Evolutionary conservation across 2,329 filamentous ascomycete species (phyloP), one percentile per base, ranked within the genome.

Genomic region (Dothiorella sarmentorum): DNA sequence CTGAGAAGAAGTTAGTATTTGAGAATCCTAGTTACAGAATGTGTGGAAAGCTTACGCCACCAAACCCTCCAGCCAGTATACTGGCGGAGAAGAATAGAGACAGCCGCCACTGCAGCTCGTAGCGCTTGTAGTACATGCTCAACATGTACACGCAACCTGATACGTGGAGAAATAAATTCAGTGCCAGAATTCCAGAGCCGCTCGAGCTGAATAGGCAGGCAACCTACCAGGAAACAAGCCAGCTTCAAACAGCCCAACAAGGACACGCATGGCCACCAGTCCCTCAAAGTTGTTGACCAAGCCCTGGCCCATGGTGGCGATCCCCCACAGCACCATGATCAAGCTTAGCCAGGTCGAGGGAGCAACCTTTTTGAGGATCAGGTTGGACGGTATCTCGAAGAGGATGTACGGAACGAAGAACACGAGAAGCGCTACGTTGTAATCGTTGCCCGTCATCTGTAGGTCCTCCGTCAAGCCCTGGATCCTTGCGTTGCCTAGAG

Each of bases 401-500:
- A 73, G 61, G 22, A 74, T 71, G 58, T 76, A 77, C 0, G 71
- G 69, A 31, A 75, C 73, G 65, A 88, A 88, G 69, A 86, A 88
- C 0, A 87, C 67, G 0, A 84, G 87, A 42, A 87, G 66, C 0
- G 83, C 82, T 0, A 80, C 82, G 1, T 87, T 75, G 62, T 88
- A 88, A 62, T 87, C 75, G 44, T 85, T 83, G 1, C 82, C 84
- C 15, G 58, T 45, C 56, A 72, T 63, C 3, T 61, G 31, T 7
- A 67, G 58, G 3, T 65, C 62, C 11, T 61, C 62, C 15, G 62
- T 63, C 13, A 71, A 59, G 17, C 67, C 66, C 52, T 71, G 67
- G 31, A 76, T 68, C 17, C 68, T 69, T 53, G 66, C 75, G 77
- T 82, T 85, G 20, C 62, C 65, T 38, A 24, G 1, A 53, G 2